Evolutionary conservation across 2,329 filamentous ascomycete genomes (phyloP).

Genomic region (Calonectria crousiana): DNA sequence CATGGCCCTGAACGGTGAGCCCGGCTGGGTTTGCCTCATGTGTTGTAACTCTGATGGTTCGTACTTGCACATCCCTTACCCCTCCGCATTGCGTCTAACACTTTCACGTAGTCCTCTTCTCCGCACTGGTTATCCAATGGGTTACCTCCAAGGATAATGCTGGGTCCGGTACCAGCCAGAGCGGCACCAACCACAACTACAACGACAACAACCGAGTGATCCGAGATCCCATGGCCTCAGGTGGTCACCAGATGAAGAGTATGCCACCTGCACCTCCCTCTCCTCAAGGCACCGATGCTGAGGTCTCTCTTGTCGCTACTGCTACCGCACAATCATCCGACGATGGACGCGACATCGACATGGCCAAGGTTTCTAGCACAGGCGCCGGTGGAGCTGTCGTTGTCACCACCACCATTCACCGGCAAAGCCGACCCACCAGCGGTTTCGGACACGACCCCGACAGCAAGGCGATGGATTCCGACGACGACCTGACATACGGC

Average conservation of each 20-base stretch:
- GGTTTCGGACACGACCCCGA: constrained; percentile 22
- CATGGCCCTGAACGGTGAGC: constrained; percentile 70
- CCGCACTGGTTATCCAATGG: constrained; percentile 72
- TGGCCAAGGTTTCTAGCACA: constrained; percentile 30
- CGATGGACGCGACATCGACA: constrained; percentile 32
- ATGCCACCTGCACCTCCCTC: constrained; percentile 23
- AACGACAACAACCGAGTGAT: not conserved
- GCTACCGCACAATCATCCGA: constrained; percentile 35
- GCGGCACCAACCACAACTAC: constrained; percentile 11
- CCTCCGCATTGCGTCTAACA: not conserved
- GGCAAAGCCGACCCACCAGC: constrained; percentile 47
- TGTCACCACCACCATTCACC: constrained; percentile 54
- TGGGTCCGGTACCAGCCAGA: constrained; percentile 45
- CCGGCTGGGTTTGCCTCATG: constrained; percentile 74
- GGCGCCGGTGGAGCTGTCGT: constrained; percentile 44
- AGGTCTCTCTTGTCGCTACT: constrained; percentile 42
- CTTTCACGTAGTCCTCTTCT: constrained; percentile 65
- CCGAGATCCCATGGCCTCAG: not conserved
- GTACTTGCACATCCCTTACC: constrained; percentile 55
- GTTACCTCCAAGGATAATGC: constrained; percentile 62
- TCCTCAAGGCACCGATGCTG: constrained; percentile 39
- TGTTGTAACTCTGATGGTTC: constrained; percentile 74
- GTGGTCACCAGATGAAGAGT: constrained; percentile 11
- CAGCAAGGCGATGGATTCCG: constrained; percentile 10
- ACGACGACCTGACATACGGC: constrained; percentile 29